A percentile compares a stretch with the other conserved stretches of the same genome.
Evolutionary conservation across 2,329 filamentous ascomycete genomes (phyloP).

Genomic region (Sporothrix sp.): DNA sequence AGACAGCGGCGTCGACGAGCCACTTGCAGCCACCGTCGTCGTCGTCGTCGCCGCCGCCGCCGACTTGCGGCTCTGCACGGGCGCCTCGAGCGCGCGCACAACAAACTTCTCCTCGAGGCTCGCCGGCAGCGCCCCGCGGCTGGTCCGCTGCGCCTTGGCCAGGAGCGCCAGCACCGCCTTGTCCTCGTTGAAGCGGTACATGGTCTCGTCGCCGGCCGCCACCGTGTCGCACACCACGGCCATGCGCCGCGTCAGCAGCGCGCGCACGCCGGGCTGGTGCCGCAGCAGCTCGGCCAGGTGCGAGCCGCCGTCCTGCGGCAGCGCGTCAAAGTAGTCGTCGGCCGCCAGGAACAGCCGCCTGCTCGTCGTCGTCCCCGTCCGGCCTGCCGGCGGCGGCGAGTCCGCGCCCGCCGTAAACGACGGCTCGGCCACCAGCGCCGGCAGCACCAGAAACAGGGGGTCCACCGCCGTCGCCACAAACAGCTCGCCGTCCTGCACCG

Average conservation of each 20-base stretch:
- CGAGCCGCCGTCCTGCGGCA: conserved; percentile 39
- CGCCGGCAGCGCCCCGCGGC: conserved; percentile 51
- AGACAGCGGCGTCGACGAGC: conserved; percentile 20
- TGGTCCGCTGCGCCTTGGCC: conserved; percentile 61
- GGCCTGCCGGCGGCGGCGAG: conserved; percentile 15
- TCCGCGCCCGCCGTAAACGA: conserved; percentile 22
- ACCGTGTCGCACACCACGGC: conserved; percentile 67
- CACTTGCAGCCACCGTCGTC: conserved; percentile 27
- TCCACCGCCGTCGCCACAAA: conserved; percentile 78
- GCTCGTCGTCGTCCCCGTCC: conserved; percentile 28
- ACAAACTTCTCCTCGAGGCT: conserved; percentile 86
- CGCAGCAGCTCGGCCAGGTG: conserved; percentile 51
- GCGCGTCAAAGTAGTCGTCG: conserved; percentile 62
- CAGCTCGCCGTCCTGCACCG: conserved; percentile 62
- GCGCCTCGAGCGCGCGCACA: conserved; percentile 62
- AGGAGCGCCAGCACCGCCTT: conserved; percentile 60
- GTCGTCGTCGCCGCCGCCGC: not conserved
- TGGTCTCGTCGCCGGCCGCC: conserved; percentile 70
- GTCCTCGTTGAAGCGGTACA: conserved; percentile 68
- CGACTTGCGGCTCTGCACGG: conserved; percentile 56
- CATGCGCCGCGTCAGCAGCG: conserved; percentile 55
- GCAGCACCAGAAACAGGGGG: conserved; percentile 71
- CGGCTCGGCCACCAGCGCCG: conserved; percentile 47
- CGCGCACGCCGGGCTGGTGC: conserved; percentile 34
- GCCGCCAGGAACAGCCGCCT: conserved; percentile 58